Conservation (phyloP, 441 rosid species). For the Pelargonium citronellum region DNA sequence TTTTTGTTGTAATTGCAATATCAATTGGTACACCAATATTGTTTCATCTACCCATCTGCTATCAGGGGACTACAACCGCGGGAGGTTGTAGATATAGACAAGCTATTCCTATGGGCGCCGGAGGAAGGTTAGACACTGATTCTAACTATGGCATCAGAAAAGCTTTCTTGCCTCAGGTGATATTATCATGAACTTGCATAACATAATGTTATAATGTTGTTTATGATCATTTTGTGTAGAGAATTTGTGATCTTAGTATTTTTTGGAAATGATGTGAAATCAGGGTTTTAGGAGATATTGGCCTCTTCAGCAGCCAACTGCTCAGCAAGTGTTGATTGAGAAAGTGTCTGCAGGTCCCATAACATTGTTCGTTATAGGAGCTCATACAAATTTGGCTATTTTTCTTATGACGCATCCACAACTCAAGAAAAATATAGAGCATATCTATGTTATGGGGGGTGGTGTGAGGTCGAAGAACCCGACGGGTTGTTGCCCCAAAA, state of each 20-base stretch:
- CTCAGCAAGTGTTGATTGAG: conserved; percentile 65
- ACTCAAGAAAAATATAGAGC: conserved; percentile 64
- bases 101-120: conserved; percentile 63
- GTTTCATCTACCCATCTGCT: neutral
- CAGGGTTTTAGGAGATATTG: conserved; percentile 72
- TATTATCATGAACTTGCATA: neutral
- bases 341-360: conserved; percentile 65
- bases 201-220: neutral
- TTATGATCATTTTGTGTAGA: conserved; percentile 5
- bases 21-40: neutral
- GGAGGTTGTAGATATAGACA: conserved; percentile 85
- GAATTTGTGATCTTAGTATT: conserved; percentile 1
- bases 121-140: conserved; percentile 59
- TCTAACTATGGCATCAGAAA: conserved; percentile 67
- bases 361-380: conserved; percentile 46
- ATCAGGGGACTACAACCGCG: conserved; percentile 57
- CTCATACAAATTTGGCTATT: conserved; percentile 68
- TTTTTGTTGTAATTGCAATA: neutral
- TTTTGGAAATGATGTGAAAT: neutral
- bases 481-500: conserved; percentile 52
- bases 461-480: conserved; percentile 59
- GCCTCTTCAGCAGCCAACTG: conserved; percentile 66
- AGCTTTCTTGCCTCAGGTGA: conserved; percentile 79
- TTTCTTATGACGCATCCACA: conserved; percentile 72
- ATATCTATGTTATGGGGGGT: conserved; percentile 78